These are phyloP conservation scores for Lyophyllum semitale DNA, from an alignment of 768 basidiomycete species.

Conservation along the genomic window DNA sequence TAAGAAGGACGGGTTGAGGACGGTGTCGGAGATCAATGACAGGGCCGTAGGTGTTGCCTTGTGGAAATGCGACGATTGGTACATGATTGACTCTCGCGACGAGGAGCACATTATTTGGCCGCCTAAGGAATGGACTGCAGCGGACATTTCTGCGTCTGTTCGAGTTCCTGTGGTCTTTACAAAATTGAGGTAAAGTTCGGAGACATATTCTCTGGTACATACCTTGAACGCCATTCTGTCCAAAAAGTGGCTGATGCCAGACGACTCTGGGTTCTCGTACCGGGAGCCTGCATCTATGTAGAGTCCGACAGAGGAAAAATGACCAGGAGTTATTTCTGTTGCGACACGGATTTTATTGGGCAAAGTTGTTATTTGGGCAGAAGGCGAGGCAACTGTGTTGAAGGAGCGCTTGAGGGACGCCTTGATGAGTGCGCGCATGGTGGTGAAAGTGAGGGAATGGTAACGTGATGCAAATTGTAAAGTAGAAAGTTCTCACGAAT, in stretches of 20 bases:
- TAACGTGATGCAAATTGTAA: conserved; percentile 11
- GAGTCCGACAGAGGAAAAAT: conserved; percentile 92
- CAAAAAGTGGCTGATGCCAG: conserved; percentile 88
- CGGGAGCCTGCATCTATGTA: conserved; percentile 94
- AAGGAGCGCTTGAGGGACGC: conserved; percentile 19
- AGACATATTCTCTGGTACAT: conserved; percentile 5
- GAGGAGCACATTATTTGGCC: conserved; percentile 92
- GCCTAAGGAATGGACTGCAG: conserved; percentile 80
- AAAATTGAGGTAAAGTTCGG: not conserved
- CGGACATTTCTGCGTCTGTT: conserved; percentile 76
- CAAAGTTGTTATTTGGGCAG: conserved; percentile 75
- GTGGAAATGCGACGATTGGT: conserved; percentile 94
- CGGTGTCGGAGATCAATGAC: conserved; percentile 89
- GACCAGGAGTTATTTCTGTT: conserved; percentile 87
- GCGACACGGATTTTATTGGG: conserved; percentile 92
- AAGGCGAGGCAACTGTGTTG: conserved; percentile 23
- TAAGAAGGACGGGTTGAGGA: conserved; percentile 74
- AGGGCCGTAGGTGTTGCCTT: conserved; percentile 79
- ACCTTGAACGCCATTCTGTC: conserved; percentile 99
- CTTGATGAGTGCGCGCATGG: conserved; percentile 41
- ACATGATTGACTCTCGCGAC: conserved; percentile 94
- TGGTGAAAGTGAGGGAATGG: conserved; percentile 10
- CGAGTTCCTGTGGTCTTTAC: conserved; percentile 72
- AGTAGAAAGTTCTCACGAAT: conserved; percentile 1
- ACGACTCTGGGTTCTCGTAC: conserved; percentile 73